Evolutionary conservation across 2,329 filamentous ascomycete species (phyloP), one percentile per base, ranked within the genome.

Genomic region (Exophiala alcalophila): DNA sequence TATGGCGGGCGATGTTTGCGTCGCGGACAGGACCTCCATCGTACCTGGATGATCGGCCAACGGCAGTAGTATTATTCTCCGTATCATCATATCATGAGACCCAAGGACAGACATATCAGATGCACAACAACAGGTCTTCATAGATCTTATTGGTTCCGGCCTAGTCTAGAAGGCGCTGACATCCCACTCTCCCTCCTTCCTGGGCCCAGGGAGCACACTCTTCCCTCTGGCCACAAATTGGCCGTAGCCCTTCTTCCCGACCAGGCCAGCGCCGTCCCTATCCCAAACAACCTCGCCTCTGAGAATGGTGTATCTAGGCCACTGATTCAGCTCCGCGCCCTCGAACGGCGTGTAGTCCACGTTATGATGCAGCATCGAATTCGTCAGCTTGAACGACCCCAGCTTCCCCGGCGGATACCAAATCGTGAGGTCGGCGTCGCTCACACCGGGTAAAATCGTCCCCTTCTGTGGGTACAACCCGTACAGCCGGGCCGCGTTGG

Each of bases 331-430:
- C n/a, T 56, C 62, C 34, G 66, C 67, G 0, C 78, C 77, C 57
- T 82, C 78, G 52, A 75, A 82, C 0, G 78, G 78, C 6, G 78
- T 80, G 54, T 82, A 80, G 54, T 83, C 78, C 2, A 79, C 72
- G 47, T 76, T 69, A 56, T 82, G 78, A 59, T 83, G 78, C 49
- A 82, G 58, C 61, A 73, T 72, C 5, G 65, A 63, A 53, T 81
- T 79, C 27, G 61, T 73, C 42, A 77, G 46, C 15, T 54, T 59
- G 49, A 76, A 69, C 9, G 64, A 59, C 12, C 70, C 57, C 52
- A 70, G 51, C 39, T 57, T 61, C 2, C 61, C 65, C 1, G 44
- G 61, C 1, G 74, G 74, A 57, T 78, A 76, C 75, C 76, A 81
- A 14, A 80, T 69, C 8, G 73, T 72, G 24, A 80, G 57, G 58